These are phyloP conservation scores for Phaseolus coccineus DNA, from an alignment of 331 rosid species.

Conservation along the genomic window DNA sequence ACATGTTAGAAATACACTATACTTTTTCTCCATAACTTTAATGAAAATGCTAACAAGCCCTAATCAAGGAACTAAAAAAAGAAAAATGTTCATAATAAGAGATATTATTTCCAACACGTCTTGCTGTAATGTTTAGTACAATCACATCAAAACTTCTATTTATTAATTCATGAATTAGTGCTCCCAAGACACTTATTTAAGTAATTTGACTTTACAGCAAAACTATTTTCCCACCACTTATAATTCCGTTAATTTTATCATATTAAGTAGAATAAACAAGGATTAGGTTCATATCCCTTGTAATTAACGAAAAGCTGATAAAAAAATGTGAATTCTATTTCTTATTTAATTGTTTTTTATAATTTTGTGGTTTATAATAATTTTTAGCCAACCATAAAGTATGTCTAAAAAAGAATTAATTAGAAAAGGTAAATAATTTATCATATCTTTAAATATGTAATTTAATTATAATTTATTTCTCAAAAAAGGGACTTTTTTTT, in stretches of 20 bases:
- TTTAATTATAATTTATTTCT: no score
- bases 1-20: not conserved
- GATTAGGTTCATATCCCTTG: not conserved
- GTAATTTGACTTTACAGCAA: not conserved
- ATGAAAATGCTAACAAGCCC: not conserved
- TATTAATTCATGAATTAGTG: not conserved
- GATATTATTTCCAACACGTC: not conserved
- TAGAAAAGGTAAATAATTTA: no score
- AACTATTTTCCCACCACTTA: not conserved
- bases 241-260: not conserved
- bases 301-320: no score
- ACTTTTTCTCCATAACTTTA: not conserved
- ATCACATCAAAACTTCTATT: not conserved
- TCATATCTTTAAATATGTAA: no score
- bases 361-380: no score
- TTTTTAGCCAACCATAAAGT: no score
- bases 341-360: no score
- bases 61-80: not conserved
- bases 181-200: not conserved
- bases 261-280: not conserved
- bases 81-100: no score
- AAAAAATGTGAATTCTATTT: no score
- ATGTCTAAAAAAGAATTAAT: no score
- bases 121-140: not conserved
- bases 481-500: no score